A percentile compares a stretch with the other conserved stretches of the same genome.
Evolutionary conservation across 2,329 filamentous ascomycete genomes (phyloP).

Genomic region (Trichophyton benhamiae): DNA sequence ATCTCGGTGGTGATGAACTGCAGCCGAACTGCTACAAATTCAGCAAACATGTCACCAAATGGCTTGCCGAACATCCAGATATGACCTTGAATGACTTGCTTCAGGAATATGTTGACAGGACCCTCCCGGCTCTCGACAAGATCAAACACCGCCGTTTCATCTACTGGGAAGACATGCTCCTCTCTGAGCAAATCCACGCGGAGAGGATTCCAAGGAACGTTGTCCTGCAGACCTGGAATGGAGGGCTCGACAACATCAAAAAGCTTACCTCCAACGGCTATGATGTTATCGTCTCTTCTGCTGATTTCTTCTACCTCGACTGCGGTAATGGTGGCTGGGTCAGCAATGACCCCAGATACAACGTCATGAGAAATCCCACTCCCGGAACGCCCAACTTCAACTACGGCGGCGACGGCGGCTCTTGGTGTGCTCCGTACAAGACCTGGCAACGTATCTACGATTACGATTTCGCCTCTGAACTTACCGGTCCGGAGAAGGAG

Average conservation of each 20-base stretch:
- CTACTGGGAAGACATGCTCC: conserved; percentile 46
- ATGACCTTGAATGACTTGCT: conserved; percentile 41
- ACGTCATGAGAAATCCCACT: conserved; percentile 42
- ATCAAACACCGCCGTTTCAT: conserved; percentile 39
- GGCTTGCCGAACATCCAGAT: conserved; percentile 40
- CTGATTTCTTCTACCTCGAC: conserved; percentile 46
- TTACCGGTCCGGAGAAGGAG: conserved; percentile 36
- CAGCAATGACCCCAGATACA: conserved; percentile 45
- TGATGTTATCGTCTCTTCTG: conserved; percentile 44
- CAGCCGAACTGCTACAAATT: conserved; percentile 48
- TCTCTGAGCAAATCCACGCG: conserved; percentile 33
- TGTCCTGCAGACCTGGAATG: conserved; percentile 46
- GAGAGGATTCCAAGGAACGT: conserved; percentile 39
- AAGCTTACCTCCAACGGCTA: conserved; percentile 41
- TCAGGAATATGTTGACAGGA: conserved; percentile 44
- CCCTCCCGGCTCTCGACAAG: conserved; percentile 40
- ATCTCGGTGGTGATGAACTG: conserved; percentile 45
- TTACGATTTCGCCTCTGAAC: conserved; percentile 43
- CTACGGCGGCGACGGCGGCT: conserved; percentile 42
- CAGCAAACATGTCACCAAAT: conserved; percentile 38
- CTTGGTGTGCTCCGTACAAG: conserved; percentile 49
- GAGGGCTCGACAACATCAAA: conserved; percentile 39
- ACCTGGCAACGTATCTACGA: conserved; percentile 50
- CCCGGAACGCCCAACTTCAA: conserved; percentile 39
- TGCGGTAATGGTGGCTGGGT: conserved; percentile 45